A percentile compares a stretch with the other conserved stretches of the same genome.
These are phyloP conservation scores for Lavandula angustifolia DNA, from an alignment of 257 asterid species.

Conservation along the genomic window DNA sequence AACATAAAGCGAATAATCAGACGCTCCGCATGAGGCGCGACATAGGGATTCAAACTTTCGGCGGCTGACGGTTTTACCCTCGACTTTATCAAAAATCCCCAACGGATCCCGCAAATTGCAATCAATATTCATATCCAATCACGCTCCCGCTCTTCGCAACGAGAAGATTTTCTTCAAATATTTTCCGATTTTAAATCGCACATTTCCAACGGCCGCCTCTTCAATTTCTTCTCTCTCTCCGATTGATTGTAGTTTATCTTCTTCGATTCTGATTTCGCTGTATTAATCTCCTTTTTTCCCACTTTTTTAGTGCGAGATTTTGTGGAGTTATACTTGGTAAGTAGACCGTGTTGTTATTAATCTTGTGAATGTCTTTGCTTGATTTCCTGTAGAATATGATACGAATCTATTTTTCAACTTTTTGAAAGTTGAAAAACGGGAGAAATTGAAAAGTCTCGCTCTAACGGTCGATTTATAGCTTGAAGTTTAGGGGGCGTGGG, in stretches of 20 bases:
- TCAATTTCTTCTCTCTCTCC: slow-evolving; percentile 5
- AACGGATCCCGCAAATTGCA: not conserved
- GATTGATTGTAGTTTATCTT: slow-evolving; percentile 9
- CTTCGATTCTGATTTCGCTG: not conserved
- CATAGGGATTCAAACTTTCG: slow-evolving; percentile 48
- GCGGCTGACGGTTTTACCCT: slow-evolving; percentile 42
- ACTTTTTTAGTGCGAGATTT: slow-evolving; percentile 16
- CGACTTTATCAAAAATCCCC: slow-evolving; percentile 5
- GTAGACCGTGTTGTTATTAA: slow-evolving; percentile 13
- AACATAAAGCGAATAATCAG: slow-evolving; percentile 2
- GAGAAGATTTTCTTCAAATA: not conserved
- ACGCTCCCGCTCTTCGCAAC: not conserved
- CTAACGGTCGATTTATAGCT: slow-evolving; percentile 42
- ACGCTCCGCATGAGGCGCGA: slow-evolving; percentile 58
- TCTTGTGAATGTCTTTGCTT: slow-evolving; percentile 11
- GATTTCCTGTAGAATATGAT: slow-evolving; percentile 3
- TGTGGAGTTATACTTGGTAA: slow-evolving; percentile 30
- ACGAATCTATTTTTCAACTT: slow-evolving; percentile 23
- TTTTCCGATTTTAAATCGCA: slow-evolving; percentile 8
- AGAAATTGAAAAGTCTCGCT: slow-evolving; percentile 2
- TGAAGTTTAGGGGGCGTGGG: slow-evolving; percentile 18
- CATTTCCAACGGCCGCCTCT: slow-evolving; percentile 22
- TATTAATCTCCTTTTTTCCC: slow-evolving; percentile 10
- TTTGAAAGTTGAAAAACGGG: slow-evolving; percentile 14
- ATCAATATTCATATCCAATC: not conserved